Evolutionary conservation across 371 early-diverging fungal genomes (phyloP), one percentile per base, ranked within the genome.

Genomic region (Haplosporangium sp.): DNA sequence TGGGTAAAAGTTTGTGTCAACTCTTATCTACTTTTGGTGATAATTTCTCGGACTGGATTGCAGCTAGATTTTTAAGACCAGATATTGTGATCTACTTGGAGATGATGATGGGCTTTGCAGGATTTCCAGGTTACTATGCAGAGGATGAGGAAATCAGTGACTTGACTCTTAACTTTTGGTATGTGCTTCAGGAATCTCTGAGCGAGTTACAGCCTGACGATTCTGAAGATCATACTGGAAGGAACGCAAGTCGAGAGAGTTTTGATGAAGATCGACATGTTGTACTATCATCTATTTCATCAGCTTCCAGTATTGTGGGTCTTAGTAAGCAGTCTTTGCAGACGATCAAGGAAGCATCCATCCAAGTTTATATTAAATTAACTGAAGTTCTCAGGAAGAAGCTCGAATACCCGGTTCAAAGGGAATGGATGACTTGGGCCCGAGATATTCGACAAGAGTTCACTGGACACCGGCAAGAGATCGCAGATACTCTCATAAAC

Each of bases 101-200:
- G 57, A 90, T 92, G 89, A 86, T 92, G 71, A 84, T 94, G 74
- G 90, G 87, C 38, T 85, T 92, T 67, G 91, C 92, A 5, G 90
- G 86, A 42, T 94, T 88, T 63, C 88, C 90, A 13, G 95, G 95
- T 0, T 86, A 90, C 65, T 92, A 88, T 53, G 92, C 90, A 13
- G 85, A 86, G 17, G 93, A 93, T 69, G 92, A 95, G 79, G 91
- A 90, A 63, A 69, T 92, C 61, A 89, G 91, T 62, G 94, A 92
- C 39, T 85, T 91, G 56, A 87, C 93, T 2, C 87, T 94, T 37
- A 89, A 90, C 66, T 91, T 93, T 64, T 94, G 94, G 94, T 92
- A 88, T 52, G 76, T 89, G 53, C 74, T 93, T 37, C 93, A 94
- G 75, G 94, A 94, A 63, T 86, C 92, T 0, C 65, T 93, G 39